A percentile compares a stretch with the other conserved stretches of the same genome.
Conservation (phyloP, 768 basidiomycete genomes). For the Lanmaoa rubissima region DNA sequence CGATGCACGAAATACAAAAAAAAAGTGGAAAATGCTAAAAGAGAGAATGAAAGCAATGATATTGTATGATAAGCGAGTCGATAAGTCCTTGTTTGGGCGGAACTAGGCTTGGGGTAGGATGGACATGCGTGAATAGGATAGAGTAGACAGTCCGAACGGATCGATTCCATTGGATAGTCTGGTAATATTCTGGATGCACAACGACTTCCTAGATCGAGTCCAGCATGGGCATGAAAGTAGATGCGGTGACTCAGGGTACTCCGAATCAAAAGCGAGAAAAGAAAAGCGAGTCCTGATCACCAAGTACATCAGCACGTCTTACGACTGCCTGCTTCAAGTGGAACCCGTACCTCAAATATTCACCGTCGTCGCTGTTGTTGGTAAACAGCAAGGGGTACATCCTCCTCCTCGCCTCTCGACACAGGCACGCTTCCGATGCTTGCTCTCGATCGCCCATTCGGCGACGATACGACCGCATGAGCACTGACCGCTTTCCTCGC, state of each 20-base stretch:
- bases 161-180: conserved; percentile 16
- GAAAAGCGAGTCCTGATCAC: conserved; percentile 3
- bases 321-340: not conserved
- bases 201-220: conserved; percentile 25
- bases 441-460: conserved; percentile 42
- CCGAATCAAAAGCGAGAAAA: not conserved
- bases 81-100: conserved; percentile 23
- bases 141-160: conserved; percentile 21
- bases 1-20: conserved; percentile 14
- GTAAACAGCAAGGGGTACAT: conserved; percentile 75
- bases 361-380: conserved; percentile 68
- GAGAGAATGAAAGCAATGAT: conserved; percentile 28
- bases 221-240: conserved; percentile 6
- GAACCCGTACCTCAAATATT: conserved; percentile 16
- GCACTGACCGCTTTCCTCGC: conserved; percentile 64
- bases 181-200: conserved; percentile 28
- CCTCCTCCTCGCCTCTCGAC: conserved; percentile 62
- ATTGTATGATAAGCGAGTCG: conserved; percentile 31
- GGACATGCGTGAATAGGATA: conserved; percentile 25
- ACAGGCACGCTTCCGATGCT: conserved; percentile 35
- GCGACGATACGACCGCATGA: conserved; percentile 47
- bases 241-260: not conserved
- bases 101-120: conserved; percentile 22
- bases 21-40: conserved; percentile 13
- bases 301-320: conserved; percentile 5